Percentiles rank a stretch among this genome's conserved stretches.
phyloP scores from a whole-genome alignment of 2,329 filamentous ascomycete species.

The Xylaria sp. region DNA sequence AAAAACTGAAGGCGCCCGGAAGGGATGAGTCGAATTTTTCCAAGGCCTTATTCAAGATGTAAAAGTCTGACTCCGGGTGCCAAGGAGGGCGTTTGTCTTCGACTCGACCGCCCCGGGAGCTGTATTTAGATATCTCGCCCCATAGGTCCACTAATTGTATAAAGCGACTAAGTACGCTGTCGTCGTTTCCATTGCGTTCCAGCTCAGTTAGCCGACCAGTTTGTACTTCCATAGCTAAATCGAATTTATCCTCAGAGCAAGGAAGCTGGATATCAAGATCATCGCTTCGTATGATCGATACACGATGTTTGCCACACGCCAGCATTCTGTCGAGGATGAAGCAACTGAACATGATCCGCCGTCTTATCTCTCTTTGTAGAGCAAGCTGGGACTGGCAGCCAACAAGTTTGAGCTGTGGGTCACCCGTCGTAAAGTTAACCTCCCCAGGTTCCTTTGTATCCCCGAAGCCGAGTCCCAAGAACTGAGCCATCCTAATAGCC shows the following conservation, averaged over 20 bases:
- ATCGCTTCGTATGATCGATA: constrained; percentile 66
- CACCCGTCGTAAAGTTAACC: constrained; percentile 32
- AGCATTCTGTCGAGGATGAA: constrained; percentile 77
- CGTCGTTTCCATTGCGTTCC: constrained; percentile 49
- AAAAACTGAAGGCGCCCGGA: constrained; percentile 67
- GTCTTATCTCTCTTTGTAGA: constrained; percentile 70
- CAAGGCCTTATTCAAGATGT: constrained; percentile 61
- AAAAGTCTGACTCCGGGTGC: constrained; percentile 66
- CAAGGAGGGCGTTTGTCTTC: constrained; percentile 67
- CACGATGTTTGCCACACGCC: constrained; percentile 70
- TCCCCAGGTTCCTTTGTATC: constrained; percentile 51
- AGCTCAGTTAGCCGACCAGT: constrained; percentile 58
- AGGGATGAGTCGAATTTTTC: constrained; percentile 63
- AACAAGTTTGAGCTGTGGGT: constrained; percentile 39
- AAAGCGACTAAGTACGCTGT: constrained; percentile 64
- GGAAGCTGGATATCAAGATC: constrained; percentile 74
- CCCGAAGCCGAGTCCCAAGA: constrained; percentile 68
- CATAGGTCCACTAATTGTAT: constrained; percentile 68
- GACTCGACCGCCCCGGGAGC: constrained; percentile 61
- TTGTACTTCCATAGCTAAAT: constrained; percentile 67
- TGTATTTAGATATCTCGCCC: constrained; percentile 68
- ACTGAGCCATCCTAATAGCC: constrained; percentile 71
- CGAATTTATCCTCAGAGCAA: constrained; percentile 72
- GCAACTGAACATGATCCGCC: constrained; percentile 79
- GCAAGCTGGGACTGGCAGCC: constrained; percentile 50